These are phyloP conservation scores for Erodium texanum DNA, from an alignment of 441 rosid species.

Conservation along the genomic window DNA sequence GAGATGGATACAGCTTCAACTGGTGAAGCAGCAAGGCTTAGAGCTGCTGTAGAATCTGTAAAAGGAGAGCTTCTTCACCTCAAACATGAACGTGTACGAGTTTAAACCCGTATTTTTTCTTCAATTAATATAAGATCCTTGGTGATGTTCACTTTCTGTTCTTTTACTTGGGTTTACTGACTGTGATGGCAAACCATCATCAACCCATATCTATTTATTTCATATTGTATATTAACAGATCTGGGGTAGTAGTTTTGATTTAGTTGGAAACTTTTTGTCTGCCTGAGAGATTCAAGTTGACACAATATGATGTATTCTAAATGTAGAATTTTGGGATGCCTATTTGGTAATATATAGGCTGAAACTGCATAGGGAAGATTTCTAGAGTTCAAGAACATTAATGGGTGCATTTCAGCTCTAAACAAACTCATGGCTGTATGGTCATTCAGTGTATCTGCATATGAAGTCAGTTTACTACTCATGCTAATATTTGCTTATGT, in stretches of 20 bases:
- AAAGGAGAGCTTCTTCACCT: slow-evolving; percentile 79
- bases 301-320: neutral
- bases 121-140: neutral
- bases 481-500: neutral
- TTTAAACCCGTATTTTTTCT: slow-evolving; percentile 7
- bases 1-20: slow-evolving; percentile 94
- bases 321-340: neutral
- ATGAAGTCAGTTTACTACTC: neutral
- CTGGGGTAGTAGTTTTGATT: neutral
- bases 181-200: too few relatives aligned
- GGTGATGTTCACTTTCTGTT: neutral
- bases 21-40: slow-evolving; percentile 86
- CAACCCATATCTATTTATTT: neutral
- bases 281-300: neutral
- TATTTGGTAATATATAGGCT: slow-evolving; percentile 4
- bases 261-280: neutral
- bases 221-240: neutral
- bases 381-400: neutral
- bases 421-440: slow-evolving; percentile 1
- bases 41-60: slow-evolving; percentile 68
- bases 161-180: neutral
- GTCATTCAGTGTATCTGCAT: neutral
- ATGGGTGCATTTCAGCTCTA: neutral
- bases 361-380: neutral
- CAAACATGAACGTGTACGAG: slow-evolving; percentile 64